A percentile compares a stretch with the other conserved stretches of the same genome.
These are phyloP conservation scores for Grosmannia clavigera DNA, from an alignment of 2,329 filamentous ascomycete species.

Conservation along the genomic window DNA sequence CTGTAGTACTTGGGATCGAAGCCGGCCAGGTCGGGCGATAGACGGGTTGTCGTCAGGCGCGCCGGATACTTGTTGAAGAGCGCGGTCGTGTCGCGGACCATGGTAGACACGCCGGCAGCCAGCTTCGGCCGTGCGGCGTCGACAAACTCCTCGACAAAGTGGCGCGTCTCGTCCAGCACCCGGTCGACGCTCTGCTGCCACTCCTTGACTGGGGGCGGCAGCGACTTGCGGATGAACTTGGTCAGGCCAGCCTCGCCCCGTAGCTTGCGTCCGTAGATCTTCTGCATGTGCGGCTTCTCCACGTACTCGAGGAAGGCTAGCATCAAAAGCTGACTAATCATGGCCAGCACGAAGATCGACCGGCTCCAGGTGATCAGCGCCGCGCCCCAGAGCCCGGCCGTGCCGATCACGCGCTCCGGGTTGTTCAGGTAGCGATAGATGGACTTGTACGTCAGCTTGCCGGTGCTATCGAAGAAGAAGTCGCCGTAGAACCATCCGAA, in stretches of 20 bases:
- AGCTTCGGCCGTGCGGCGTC: conserved; percentile 78
- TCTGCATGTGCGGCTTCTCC: conserved; percentile 96
- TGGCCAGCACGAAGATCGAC: conserved; percentile 73
- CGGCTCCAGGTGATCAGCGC: conserved; percentile 87
- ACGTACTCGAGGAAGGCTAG: conserved; percentile 84
- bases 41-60: conserved; percentile 67
- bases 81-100: conserved; percentile 77
- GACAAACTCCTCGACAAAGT: conserved; percentile 84
- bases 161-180: conserved; percentile 72
- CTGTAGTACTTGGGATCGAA: conserved; percentile 71
- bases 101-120: conserved; percentile 70
- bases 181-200: conserved; percentile 80
- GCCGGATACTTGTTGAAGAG: conserved; percentile 85
- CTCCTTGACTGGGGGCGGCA: conserved; percentile 71
- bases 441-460: conserved; percentile 86
- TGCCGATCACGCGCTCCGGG: conserved; percentile 83
- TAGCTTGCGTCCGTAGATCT: conserved; percentile 78
- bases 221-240: conserved; percentile 75
- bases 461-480: conserved; percentile 87
- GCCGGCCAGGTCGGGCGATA: conserved; percentile 69
- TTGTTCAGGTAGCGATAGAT: conserved; percentile 99
- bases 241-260: conserved; percentile 82
- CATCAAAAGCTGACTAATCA: conserved; percentile 75
- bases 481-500: conserved; percentile 99
- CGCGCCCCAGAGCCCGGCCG: conserved; percentile 90